Evolutionary conservation across 2,329 filamentous ascomycete species (phyloP).

Genomic region (Thelonectria blattea): DNA sequence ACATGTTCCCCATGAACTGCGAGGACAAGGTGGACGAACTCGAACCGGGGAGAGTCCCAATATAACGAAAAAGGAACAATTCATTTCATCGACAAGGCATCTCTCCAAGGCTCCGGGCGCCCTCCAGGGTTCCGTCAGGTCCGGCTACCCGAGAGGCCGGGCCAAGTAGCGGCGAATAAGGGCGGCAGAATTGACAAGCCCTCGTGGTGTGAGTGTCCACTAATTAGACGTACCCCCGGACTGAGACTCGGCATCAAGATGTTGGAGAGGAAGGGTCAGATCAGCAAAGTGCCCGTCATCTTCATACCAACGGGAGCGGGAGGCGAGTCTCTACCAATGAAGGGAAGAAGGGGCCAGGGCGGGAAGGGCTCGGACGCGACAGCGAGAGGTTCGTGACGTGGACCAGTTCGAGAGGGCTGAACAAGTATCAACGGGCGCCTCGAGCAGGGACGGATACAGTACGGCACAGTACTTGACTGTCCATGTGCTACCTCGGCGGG

Average conservation of each 20-base stretch:
- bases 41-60: no score
- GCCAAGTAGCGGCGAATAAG: constrained; percentile 8
- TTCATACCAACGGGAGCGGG: no score
- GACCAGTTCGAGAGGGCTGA: no score
- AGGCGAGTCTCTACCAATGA: no score
- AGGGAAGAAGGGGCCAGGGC: no score
- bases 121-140: constrained; percentile 1
- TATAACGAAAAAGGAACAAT: neutral
- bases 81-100: no score
- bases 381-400: no score
- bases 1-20: neutral
- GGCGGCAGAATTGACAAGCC: constrained; percentile 23
- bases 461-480: neutral
- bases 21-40: neutral
- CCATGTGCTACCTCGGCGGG: neutral
- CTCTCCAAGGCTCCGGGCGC: neutral
- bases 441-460: no score
- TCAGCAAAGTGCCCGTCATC: no score
- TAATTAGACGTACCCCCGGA: neutral
- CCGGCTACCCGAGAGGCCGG: constrained; percentile 13
- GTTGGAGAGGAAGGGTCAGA: no score
- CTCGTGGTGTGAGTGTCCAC: constrained; percentile 18
- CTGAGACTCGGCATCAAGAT: neutral
- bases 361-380: no score
- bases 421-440: no score